Conservation (phyloP, 495 filamentous ascomycete genomes). For the Tuber umbilicatum region DNA sequence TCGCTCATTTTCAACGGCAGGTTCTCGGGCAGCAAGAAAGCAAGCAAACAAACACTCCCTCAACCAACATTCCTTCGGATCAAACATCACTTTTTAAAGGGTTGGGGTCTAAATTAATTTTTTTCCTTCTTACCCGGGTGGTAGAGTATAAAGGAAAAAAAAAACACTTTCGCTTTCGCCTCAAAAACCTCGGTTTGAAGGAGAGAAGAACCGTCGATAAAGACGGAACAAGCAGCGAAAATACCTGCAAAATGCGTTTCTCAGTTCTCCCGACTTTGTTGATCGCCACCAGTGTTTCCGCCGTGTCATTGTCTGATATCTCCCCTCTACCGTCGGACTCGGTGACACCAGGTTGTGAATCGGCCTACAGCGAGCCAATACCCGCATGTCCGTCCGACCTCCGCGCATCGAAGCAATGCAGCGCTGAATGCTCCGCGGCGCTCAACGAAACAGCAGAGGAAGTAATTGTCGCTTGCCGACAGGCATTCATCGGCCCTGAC, state of each 20-base stretch:
- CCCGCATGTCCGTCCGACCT: slow-evolving; percentile 18
- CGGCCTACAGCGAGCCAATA: slow-evolving; percentile 21
- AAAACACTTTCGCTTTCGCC: not conserved
- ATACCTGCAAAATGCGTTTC: slow-evolving; percentile 22
- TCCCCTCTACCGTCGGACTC: slow-evolving; percentile 10
- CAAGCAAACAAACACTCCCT: not conserved
- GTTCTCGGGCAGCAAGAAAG: not conserved
- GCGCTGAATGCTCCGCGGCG: slow-evolving; percentile 11
- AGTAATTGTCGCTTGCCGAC: slow-evolving; percentile 25
- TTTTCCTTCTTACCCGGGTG: slow-evolving; percentile 26
- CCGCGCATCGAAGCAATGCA: slow-evolving; percentile 13
- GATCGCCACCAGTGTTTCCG: slow-evolving; percentile 13
- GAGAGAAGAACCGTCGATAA: not conserved
- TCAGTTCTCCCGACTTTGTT: slow-evolving; percentile 22
- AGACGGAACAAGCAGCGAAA: slow-evolving; percentile 1
- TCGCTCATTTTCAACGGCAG: not conserved
- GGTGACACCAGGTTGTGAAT: slow-evolving; percentile 28
- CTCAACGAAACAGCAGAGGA: slow-evolving; percentile 9
- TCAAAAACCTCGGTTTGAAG: not conserved
- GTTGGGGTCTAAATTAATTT: not conserved
- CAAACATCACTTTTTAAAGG: not conserved
- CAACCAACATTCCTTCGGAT: not conserved
- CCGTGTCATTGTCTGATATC: slow-evolving; percentile 22
- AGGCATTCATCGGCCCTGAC: slow-evolving; percentile 24
- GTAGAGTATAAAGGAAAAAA: slow-evolving; percentile 7